Base-by-base conservation (phyloP, 2,329 filamentous ascomycete genomes). In the Chrysoporthe cubensis region DNA sequence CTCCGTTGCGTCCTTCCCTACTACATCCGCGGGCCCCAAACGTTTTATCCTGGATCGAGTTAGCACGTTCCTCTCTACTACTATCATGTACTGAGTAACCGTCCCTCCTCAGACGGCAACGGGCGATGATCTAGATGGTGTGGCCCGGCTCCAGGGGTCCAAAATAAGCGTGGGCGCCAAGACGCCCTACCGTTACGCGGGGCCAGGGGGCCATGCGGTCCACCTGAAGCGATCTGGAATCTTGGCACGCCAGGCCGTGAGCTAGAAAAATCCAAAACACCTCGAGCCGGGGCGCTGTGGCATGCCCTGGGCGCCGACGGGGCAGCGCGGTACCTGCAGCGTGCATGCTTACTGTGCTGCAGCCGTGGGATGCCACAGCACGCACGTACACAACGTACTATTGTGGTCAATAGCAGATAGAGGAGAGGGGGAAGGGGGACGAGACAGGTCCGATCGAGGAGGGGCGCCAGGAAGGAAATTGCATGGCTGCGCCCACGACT, bases 21-120 rank as follows among this genome's bases (percentile, higher is more conserved):
- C 37, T 40, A 40, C 32, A 32, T 32, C n/a, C 54, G 16, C 34
- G 13, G 26, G 2, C 26, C 26, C 26, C n/a, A 60, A 60, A 60
- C 40, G 13, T 21, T 60, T 44, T 60, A 60, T 26, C 8, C 57
- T 60, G n/a, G 7, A 60, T 60, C 57, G 40, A 59, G 57, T 43
- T 59, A 59, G 57, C 57, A 26, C 26, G 26, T 26, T 26, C 26
- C 26, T 26, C 26, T 26, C 26, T 26, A 26, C 26, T 26, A 26
- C 26, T 26, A 26, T 26, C 26, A 26, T 26, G 26, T 26, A 26
- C 26, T 26, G 26, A 26, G 26, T 26, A 26, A 26, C 26, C 26
- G 26, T 26, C 26, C 26, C 26, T 26, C 26, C 26, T 26, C 26
- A 26, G 26, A 26, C 26, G 26, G 26, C 26, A 26, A 26, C 26